Percentiles rank a stretch among this genome's conserved stretches.
phyloP scores from a whole-genome alignment of 2,329 filamentous ascomycete species.

The Clonostachys solani region DNA sequence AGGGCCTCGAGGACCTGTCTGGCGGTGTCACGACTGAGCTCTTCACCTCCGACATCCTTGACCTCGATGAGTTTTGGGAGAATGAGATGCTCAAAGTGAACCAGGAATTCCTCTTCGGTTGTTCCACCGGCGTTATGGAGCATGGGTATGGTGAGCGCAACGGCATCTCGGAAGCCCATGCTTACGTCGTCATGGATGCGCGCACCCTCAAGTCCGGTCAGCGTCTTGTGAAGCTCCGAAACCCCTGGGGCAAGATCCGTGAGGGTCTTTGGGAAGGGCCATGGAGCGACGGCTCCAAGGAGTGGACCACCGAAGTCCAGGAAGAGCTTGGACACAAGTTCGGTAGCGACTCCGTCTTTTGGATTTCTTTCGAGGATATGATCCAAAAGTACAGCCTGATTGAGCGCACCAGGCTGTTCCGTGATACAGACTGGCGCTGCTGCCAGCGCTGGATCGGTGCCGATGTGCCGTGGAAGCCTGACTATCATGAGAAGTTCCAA shows the following conservation, averaged over 20 bases:
- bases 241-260: constrained; percentile 55
- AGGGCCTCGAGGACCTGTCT: constrained; percentile 54
- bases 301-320: constrained; percentile 56
- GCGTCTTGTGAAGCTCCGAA: constrained; percentile 53
- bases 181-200: constrained; percentile 58
- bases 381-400: constrained; percentile 58
- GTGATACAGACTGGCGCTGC: constrained; percentile 51
- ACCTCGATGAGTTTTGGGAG: constrained; percentile 79
- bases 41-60: constrained; percentile 66
- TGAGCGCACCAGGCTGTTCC: constrained; percentile 59
- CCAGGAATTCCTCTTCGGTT: constrained; percentile 74
- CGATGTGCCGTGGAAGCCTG: constrained; percentile 56
- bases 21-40: constrained; percentile 69
- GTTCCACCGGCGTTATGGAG: constrained; percentile 59
- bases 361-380: constrained; percentile 60
- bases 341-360: constrained; percentile 59
- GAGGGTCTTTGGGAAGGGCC: constrained; percentile 57
- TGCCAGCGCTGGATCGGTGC: constrained; percentile 58
- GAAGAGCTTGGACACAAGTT: constrained; percentile 55
- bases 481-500: constrained; percentile 59
- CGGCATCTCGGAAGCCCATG: constrained; percentile 54
- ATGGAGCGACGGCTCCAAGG: constrained; percentile 56
- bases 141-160: constrained; percentile 56
- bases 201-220: constrained; percentile 45
- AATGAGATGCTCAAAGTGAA: constrained; percentile 79